Evolutionary conservation across 805 yeast genomes (phyloP), one percentile per base, ranked within the genome.

Genomic region (Cyberlindnera xishuangbannaensis): DNA sequence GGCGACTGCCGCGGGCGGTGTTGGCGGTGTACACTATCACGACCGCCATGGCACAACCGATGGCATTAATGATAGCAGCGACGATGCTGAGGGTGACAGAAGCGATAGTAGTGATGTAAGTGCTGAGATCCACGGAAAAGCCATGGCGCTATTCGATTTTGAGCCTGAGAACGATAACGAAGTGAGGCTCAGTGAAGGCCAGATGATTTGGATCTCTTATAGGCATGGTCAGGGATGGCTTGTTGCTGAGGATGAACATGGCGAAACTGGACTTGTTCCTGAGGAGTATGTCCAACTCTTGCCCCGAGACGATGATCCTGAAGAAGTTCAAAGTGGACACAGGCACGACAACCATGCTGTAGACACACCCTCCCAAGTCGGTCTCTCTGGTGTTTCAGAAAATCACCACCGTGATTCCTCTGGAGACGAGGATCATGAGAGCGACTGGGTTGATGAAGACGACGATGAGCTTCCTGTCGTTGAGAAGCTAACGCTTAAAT

Each of bases 211-310:
- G 73, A 82, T 92, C 19, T 76, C 81, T 39, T 90, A 88, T 56
- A 75, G 94, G 37, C 95, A 90, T 56, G 97, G 97, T 17, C 97
- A 90, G 56, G 99, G 99, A 7, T 92, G 98, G 99, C 69, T 92
- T 4, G 97, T 92, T 32, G 97, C 97, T 1, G 69, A 69, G 39
- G 87, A 86, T 50, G 66, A 52, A 18, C 69, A 82, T 3, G 86
- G 85, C 1, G 82, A 78, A 42, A 83, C 94, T 10, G 98, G 98
- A 2, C 71, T 92, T 32, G 95, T 92, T 6, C 98, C 98, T 1
- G 95, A 88, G 50, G 96, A 84, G 49, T 92, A 88, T 50, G 96
- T 92, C 19, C 81, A 83, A 33, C 53, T 70, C 28, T 22, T 63
- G 4, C 30, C 29, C 11, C 34, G 31, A 14, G 40, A 30, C 4